A percentile compares a stretch with the other conserved stretches of the same genome.
Evolutionary conservation across 2,329 filamentous ascomycete genomes (phyloP).

Genomic region (Cladophialophora yegresii): DNA sequence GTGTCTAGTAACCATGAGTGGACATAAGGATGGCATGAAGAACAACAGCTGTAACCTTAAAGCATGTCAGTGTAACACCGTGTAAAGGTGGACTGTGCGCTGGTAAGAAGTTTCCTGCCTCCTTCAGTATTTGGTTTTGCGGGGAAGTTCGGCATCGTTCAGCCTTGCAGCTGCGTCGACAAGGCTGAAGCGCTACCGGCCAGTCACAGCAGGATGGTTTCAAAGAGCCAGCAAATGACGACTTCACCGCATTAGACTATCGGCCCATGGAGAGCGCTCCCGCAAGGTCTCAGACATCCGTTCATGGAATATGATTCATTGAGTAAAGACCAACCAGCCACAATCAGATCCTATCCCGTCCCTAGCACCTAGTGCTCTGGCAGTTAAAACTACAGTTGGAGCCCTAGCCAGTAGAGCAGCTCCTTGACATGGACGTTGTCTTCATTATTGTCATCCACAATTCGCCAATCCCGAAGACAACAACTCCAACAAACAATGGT

Average conservation of each 20-base stretch:
- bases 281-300: neutral
- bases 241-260: neutral
- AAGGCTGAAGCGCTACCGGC: neutral
- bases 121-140: neutral
- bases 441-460: constrained; percentile 22
- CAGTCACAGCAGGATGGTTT: neutral
- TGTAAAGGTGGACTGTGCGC: neutral
- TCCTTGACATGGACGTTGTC: constrained; percentile 14
- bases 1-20: neutral
- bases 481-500: constrained; percentile 4
- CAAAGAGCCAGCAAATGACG: neutral
- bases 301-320: neutral
- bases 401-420: constrained; percentile 25
- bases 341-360: neutral
- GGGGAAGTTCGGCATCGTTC: neutral
- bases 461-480: constrained; percentile 8
- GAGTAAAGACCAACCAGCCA: constrained; percentile 1
- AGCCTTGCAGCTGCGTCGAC: constrained; percentile 4
- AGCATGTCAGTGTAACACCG: neutral
- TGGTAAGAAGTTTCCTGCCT: neutral
- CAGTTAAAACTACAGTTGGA: constrained; percentile 15
- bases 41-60: neutral
- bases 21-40: neutral
- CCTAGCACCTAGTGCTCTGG: neutral
- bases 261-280: neutral